Conservation (phyloP, 1,284 basidiomycete species). For the Ustilago hordei region DNA sequence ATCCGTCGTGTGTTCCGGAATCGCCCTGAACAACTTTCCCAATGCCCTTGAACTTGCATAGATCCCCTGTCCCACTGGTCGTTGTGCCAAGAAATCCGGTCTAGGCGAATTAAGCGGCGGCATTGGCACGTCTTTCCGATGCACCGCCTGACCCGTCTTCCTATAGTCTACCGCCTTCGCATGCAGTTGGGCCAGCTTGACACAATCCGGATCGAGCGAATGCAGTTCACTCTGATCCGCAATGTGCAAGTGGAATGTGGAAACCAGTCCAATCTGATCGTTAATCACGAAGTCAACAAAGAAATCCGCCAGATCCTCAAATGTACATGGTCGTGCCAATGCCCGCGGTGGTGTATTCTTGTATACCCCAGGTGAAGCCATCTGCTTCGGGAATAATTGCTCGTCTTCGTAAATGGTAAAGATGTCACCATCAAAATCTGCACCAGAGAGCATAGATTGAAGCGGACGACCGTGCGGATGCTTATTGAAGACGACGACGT, state of each 20-base stretch:
- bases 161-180: conserved; percentile 74
- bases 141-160: conserved; percentile 51
- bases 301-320: conserved; percentile 79
- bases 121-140: conserved; percentile 34
- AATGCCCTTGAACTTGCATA: conserved; percentile 30
- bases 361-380: conserved; percentile 74
- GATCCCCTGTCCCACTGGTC: conserved; percentile 18
- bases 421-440: conserved; percentile 52
- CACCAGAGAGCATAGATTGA: conserved; percentile 47
- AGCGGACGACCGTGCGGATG: conserved; percentile 25
- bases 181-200: conserved; percentile 77
- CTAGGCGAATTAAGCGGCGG: conserved; percentile 11
- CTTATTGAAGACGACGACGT: conserved; percentile 49
- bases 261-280: conserved; percentile 75
- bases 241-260: conserved; percentile 76
- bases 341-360: conserved; percentile 72
- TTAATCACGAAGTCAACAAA: conserved; percentile 76
- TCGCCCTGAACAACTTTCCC: conserved; percentile 30
- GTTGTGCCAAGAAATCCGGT: conserved; percentile 34
- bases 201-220: conserved; percentile 76
- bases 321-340: conserved; percentile 74
- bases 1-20: conserved; percentile 32
- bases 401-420: conserved; percentile 72
- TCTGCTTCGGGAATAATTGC: conserved; percentile 73
- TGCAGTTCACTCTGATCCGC: conserved; percentile 76